Percentiles rank a stretch among this genome's conserved stretches.
phyloP scores from a whole-genome alignment of 495 filamentous ascomycete genomes.

The Penicillium alfredii region DNA sequence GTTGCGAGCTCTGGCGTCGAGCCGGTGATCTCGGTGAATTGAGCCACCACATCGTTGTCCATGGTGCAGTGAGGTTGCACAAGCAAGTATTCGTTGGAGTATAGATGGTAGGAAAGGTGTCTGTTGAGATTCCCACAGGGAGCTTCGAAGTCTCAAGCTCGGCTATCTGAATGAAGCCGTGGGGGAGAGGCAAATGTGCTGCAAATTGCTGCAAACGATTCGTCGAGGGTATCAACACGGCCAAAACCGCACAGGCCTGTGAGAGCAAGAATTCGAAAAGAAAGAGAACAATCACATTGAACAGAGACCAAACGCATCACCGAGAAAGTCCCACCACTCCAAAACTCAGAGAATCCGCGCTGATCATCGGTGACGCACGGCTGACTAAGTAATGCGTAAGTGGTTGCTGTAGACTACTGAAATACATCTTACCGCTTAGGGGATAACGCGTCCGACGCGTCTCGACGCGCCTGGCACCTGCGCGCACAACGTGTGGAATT shows the following conservation, averaged over 20 bases:
- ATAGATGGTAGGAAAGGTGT: slow-evolving; percentile 38
- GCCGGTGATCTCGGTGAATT: slow-evolving; percentile 60
- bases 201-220: slow-evolving; percentile 32
- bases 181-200: slow-evolving; percentile 13
- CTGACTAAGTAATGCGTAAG: slow-evolving; percentile 7
- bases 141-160: too few relatives aligned
- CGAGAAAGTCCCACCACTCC: too few relatives aligned
- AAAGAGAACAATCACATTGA: slow-evolving; percentile 1
- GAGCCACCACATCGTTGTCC: slow-evolving; percentile 52
- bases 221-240: slow-evolving; percentile 7
- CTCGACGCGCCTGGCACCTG: slow-evolving; percentile 11
- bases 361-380: slow-evolving; percentile 7
- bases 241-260: slow-evolving; percentile 7
- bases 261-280: not conserved
- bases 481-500: slow-evolving; percentile 2
- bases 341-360: slow-evolving; percentile 1
- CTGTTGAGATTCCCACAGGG: too few relatives aligned
- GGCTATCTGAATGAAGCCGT: slow-evolving; percentile 1
- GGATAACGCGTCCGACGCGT: slow-evolving; percentile 12
- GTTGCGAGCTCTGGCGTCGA: slow-evolving; percentile 57
- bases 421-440: slow-evolving; percentile 11
- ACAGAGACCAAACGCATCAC: too few relatives aligned
- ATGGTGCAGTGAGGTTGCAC: slow-evolving; percentile 50
- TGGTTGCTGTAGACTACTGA: slow-evolving; percentile 1
- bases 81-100: slow-evolving; percentile 7